These are phyloP conservation scores for Triticum dicoccoides DNA, from an alignment of 176 grass and related monocot species.

Conservation along the genomic window DNA sequence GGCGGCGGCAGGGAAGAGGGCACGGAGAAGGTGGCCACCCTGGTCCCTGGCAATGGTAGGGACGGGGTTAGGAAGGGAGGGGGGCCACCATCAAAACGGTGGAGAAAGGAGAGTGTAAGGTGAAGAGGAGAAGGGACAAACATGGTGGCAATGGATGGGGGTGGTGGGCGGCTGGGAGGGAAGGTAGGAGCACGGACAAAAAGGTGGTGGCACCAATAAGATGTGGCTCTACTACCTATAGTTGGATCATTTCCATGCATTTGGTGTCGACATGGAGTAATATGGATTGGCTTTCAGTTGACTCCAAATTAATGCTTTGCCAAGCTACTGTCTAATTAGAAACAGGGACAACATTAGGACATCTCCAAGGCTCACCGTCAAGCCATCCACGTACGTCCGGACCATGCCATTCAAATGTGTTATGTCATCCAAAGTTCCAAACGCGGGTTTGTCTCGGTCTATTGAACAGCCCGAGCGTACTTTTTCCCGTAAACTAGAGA, in stretches of 20 bases:
- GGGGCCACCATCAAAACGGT: slow-evolving; percentile 34
- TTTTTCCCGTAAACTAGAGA: too few relatives aligned
- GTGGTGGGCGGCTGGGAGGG: slow-evolving; percentile 26
- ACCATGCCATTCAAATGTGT: too few relatives aligned
- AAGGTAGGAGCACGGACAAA: slow-evolving; percentile 22
- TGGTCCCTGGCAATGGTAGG: slow-evolving; percentile 34
- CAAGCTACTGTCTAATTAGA: too few relatives aligned
- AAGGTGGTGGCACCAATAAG: not conserved
- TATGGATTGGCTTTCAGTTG: not conserved
- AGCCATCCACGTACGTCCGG: too few relatives aligned
- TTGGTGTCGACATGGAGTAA: not conserved
- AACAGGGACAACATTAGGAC: too few relatives aligned
- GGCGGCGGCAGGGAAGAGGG: not conserved
- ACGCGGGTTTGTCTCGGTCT: too few relatives aligned
- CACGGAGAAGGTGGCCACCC: slow-evolving; percentile 33
- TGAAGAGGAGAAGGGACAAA: not conserved
- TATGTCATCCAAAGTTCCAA: too few relatives aligned
- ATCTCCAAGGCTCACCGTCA: too few relatives aligned
- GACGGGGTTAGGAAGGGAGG: slow-evolving; percentile 38
- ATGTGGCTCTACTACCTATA: slow-evolving; percentile 24
- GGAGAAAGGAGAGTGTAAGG: slow-evolving; percentile 19
- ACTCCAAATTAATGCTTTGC: not conserved
- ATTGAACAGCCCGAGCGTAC: too few relatives aligned
- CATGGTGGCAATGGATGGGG: not conserved
- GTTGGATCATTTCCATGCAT: slow-evolving; percentile 18